phyloP scores from a whole-genome alignment of 257 asterid genomes.

The Lavandula angustifolia region DNA sequence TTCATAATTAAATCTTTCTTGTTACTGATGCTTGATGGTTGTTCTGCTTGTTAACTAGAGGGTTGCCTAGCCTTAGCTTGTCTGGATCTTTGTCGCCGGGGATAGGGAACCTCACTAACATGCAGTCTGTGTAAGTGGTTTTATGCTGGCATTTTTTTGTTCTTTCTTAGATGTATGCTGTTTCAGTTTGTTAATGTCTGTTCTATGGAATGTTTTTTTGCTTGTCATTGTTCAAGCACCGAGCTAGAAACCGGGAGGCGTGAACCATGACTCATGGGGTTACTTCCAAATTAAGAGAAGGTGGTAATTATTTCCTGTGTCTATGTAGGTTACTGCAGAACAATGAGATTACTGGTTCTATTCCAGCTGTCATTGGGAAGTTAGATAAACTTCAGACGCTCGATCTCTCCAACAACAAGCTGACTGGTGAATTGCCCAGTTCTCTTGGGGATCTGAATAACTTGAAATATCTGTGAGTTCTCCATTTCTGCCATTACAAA shows the following conservation, averaged over 20 bases:
- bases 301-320: conserved; percentile 13
- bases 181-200: background rate
- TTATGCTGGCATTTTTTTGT: background rate
- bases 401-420: conserved; percentile 81
- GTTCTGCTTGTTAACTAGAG: conserved; percentile 48
- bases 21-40: conserved; percentile 19
- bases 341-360: conserved; percentile 75
- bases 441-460: conserved; percentile 66
- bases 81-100: conserved; percentile 81
- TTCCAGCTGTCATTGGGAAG: conserved; percentile 74
- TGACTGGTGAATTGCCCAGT: conserved; percentile 67
- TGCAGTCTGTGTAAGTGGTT: conserved; percentile 82
- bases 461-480: conserved; percentile 88
- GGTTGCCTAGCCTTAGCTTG: conserved; percentile 79
- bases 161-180: background rate
- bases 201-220: background rate
- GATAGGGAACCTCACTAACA: conserved; percentile 76
- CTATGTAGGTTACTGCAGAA: conserved; percentile 81
- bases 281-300: background rate
- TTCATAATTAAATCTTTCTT: conserved; percentile 15
- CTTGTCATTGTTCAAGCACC: background rate
- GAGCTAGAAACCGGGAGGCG: background rate
- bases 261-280: background rate
- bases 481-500: conserved; percentile 9
- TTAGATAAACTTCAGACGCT: conserved; percentile 77